Evolutionary conservation across 1,139 yeast species (phyloP).

Genomic region (Zhuliangozyma parablackwelliae): DNA sequence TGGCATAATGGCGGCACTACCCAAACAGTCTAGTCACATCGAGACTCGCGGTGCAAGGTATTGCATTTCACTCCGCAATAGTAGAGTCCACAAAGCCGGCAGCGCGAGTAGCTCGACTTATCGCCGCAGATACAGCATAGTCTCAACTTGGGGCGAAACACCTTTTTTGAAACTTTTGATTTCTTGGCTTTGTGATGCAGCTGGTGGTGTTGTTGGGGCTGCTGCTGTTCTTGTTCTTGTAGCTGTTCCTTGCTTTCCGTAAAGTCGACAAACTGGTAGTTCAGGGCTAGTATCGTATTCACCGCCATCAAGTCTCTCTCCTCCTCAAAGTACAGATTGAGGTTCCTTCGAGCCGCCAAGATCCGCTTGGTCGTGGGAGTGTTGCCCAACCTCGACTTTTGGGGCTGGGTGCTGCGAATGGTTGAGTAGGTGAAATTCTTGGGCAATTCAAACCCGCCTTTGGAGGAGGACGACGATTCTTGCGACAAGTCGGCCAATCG

Average conservation of each 20-base stretch:
- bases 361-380: slow-evolving; percentile 45
- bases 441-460: slow-evolving; percentile 35
- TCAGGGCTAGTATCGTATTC: slow-evolving; percentile 37
- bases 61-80: slow-evolving; percentile 42
- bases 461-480: slow-evolving; percentile 25
- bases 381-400: slow-evolving; percentile 35
- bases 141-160: slow-evolving; percentile 31
- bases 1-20: no score
- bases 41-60: slow-evolving; percentile 39
- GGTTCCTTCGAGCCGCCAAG: slow-evolving; percentile 41
- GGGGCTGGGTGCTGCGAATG: slow-evolving; percentile 19
- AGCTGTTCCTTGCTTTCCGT: slow-evolving; percentile 9
- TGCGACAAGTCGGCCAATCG: slow-evolving; percentile 34
- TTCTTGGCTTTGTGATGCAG: slow-evolving; percentile 9
- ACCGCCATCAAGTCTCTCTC: slow-evolving; percentile 42
- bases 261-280: slow-evolving; percentile 40
- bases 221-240: no score
- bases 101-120: slow-evolving; percentile 36
- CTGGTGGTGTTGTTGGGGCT: no score
- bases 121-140: slow-evolving; percentile 44
- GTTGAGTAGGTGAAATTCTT: slow-evolving; percentile 37
- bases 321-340: slow-evolving; percentile 46
- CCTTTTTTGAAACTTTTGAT: slow-evolving; percentile 13
- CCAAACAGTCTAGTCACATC: slow-evolving; percentile 24
- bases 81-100: slow-evolving; percentile 38